Conservation (phyloP, 2,329 filamentous ascomycete genomes). For the Massarina eburnea region DNA sequence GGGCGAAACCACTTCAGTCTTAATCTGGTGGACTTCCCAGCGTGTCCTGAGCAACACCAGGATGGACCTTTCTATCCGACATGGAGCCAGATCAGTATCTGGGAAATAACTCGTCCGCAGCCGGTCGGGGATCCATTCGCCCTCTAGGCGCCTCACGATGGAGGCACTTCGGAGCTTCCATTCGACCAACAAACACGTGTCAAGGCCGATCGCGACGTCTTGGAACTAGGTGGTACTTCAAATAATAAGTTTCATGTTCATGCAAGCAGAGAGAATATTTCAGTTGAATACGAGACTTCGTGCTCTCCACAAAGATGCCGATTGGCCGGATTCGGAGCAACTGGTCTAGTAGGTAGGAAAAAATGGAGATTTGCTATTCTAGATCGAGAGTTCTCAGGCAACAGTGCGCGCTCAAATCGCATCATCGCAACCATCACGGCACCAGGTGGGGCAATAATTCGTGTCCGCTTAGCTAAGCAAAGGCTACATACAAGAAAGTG, state of each 20-base stretch:
- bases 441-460: too few relatives aligned
- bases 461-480: too few relatives aligned
- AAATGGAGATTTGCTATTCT: constrained; percentile 20
- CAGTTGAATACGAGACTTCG: constrained; percentile 17
- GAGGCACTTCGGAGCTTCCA: neutral
- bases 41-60: constrained; percentile 47
- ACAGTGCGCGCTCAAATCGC: neutral
- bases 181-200: constrained; percentile 24
- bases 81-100: constrained; percentile 61
- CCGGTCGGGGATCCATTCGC: constrained; percentile 24
- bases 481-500: too few relatives aligned
- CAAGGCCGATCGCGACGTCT: constrained; percentile 18
- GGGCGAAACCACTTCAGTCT: constrained; percentile 41
- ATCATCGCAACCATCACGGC: neutral
- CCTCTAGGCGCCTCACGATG: constrained; percentile 18
- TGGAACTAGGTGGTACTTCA: constrained; percentile 13
- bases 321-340: constrained; percentile 22
- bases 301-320: constrained; percentile 11
- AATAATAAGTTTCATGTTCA: constrained; percentile 17
- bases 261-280: constrained; percentile 3
- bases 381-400: constrained; percentile 6
- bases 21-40: constrained; percentile 33
- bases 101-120: constrained; percentile 41
- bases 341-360: constrained; percentile 17
- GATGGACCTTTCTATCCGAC: constrained; percentile 67